Conservation (phyloP, 371 early-diverging fungal genomes). For the Zychaea mexicana region DNA sequence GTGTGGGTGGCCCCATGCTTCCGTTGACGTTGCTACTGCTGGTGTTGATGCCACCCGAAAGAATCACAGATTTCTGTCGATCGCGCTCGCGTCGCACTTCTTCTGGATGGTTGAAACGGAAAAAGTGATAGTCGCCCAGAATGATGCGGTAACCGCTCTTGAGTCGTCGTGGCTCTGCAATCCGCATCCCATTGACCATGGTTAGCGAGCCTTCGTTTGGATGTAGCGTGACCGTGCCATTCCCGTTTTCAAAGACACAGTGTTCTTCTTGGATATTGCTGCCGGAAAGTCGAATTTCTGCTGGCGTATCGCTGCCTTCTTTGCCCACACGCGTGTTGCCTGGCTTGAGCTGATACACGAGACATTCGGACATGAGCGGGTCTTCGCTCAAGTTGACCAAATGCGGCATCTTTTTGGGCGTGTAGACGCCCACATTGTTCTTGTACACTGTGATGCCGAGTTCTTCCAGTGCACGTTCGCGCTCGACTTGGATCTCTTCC, state of each 20-base stretch:
- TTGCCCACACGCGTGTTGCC: slow-evolving; percentile 78
- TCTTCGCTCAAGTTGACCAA: slow-evolving; percentile 91
- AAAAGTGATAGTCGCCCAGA: slow-evolving; percentile 83
- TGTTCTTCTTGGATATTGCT: slow-evolving; percentile 71
- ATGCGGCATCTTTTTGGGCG: slow-evolving; percentile 85
- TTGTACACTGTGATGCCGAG: slow-evolving; percentile 80
- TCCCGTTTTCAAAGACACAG: slow-evolving; percentile 75
- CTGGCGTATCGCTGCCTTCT: slow-evolving; percentile 35
- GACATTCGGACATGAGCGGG: slow-evolving; percentile 88
- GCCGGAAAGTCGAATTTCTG: slow-evolving; percentile 78
- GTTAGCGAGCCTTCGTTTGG: slow-evolving; percentile 63
- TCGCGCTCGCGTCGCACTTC: slow-evolving; percentile 78
- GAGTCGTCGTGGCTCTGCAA: slow-evolving; percentile 60
- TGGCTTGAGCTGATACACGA: slow-evolving; percentile 84
- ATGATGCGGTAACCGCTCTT: slow-evolving; percentile 81
- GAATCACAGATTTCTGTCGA: slow-evolving; percentile 32
- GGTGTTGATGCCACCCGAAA: neutral
- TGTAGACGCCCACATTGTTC: slow-evolving; percentile 78
- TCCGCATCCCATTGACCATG: slow-evolving; percentile 79
- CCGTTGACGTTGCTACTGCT: slow-evolving; percentile 32
- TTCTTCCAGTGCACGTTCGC: slow-evolving; percentile 79
- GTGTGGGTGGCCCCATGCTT: slow-evolving; percentile 53
- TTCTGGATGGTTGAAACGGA: slow-evolving; percentile 86
- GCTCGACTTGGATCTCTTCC: slow-evolving; percentile 72
- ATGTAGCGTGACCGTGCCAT: slow-evolving; percentile 64